Conservation (phyloP, 305 asterid genomes). For the Salvia sclarea region DNA sequence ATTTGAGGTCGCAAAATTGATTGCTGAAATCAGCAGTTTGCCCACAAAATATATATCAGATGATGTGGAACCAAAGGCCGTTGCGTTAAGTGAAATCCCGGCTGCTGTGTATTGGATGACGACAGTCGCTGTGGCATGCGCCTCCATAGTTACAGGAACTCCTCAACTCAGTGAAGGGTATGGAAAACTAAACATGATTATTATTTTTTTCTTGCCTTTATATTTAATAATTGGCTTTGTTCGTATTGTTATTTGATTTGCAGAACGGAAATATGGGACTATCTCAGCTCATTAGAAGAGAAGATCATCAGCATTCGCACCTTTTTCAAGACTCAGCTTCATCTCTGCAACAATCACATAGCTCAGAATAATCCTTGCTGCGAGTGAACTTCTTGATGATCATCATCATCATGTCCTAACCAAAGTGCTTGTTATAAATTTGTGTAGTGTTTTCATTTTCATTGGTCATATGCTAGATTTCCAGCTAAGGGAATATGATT, state of each 20-base stretch:
- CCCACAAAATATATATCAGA: conserved; percentile 62
- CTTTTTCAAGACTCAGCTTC: conserved; percentile 55
- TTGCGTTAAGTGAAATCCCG: conserved; percentile 53
- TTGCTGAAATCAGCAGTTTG: conserved; percentile 50
- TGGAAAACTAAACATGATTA: conserved; percentile 13
- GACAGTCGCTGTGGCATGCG: conserved; percentile 62
- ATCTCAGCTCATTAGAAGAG: conserved; percentile 59
- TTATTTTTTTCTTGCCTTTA: background rate
- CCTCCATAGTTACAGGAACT: conserved; percentile 52
- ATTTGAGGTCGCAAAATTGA: conserved; percentile 55
- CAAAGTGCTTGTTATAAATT: too few relatives aligned
- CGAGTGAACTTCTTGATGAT: too few relatives aligned
- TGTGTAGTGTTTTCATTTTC: too few relatives aligned
- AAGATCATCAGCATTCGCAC: conserved; percentile 52
- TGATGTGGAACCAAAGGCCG: conserved; percentile 49
- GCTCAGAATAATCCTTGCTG: conserved; percentile 32
- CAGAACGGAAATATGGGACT: conserved; percentile 81
- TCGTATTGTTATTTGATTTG: background rate
- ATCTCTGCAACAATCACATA: conserved; percentile 50
- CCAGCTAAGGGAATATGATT: too few relatives aligned
- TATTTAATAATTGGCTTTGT: too few relatives aligned
- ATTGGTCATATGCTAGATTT: too few relatives aligned
- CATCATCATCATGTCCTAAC: too few relatives aligned
- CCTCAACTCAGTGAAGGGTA: conserved; percentile 54
- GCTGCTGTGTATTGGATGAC: conserved; percentile 72